phyloP scores from a whole-genome alignment of 2,329 filamentous ascomycete genomes.

The Diaporthe citrichinensis region DNA sequence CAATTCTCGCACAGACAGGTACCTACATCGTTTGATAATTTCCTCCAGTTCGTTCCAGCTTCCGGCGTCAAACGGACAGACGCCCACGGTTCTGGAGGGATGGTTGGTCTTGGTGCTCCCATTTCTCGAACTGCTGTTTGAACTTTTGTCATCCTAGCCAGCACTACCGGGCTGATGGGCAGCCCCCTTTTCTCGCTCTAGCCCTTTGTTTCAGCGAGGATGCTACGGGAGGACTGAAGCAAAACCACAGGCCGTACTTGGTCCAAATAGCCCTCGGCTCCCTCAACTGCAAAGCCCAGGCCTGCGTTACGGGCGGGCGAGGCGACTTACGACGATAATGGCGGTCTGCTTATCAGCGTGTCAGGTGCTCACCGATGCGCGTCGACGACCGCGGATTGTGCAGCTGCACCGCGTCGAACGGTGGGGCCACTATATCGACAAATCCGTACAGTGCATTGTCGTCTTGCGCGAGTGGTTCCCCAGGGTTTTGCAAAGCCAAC shows the following conservation, averaged over 20 bases:
- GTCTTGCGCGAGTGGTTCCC: slow-evolving; percentile 14
- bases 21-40: slow-evolving; percentile 17
- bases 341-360: slow-evolving; percentile 42
- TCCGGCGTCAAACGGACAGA: background rate
- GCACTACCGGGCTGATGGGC: slow-evolving; percentile 12
- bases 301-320: background rate
- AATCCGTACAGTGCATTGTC: slow-evolving; percentile 39
- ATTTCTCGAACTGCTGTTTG: slow-evolving; percentile 30
- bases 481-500: slow-evolving; percentile 25
- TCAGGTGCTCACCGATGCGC: slow-evolving; percentile 35
- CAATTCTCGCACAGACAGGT: slow-evolving; percentile 17
- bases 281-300: slow-evolving; percentile 6
- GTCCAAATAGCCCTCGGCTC: slow-evolving; percentile 9
- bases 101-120: slow-evolving; percentile 30
- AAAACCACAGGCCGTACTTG: background rate
- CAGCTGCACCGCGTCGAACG: slow-evolving; percentile 34
- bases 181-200: slow-evolving; percentile 18
- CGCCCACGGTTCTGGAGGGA: background rate
- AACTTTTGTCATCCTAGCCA: slow-evolving; percentile 20
- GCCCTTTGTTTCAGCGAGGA: slow-evolving; percentile 32
- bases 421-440: slow-evolving; percentile 34
- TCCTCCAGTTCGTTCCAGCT: background rate
- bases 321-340: slow-evolving; percentile 39
- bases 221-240: slow-evolving; percentile 16
- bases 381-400: slow-evolving; percentile 23